Evolutionary conservation across 768 basidiomycete genomes (phyloP), one percentile per base, ranked within the genome.

Genomic region (Phylloporus arenicola): DNA sequence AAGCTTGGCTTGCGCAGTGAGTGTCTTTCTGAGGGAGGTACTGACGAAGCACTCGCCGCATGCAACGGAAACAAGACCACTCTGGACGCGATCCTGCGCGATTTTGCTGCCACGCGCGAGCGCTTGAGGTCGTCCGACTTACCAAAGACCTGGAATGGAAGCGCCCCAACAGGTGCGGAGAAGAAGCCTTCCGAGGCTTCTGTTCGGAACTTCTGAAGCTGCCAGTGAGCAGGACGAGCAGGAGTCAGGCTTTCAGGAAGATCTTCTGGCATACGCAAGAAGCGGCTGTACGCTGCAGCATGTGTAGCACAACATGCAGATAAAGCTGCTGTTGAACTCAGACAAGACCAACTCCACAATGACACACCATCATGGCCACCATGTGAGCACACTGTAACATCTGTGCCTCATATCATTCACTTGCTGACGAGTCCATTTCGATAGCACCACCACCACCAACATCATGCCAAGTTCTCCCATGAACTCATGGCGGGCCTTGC

Each of bases 1-100:
- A 80, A 80, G 52, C 71, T 81, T 24, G 78, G 79, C 10, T 60
- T 82, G 19, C 72, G 79, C 12, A 79, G 81, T 48, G 78, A n/a
- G 75, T 1, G 55, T 79, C 13, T 66, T 69, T 42, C 66, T 80
- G 13, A 77, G 72, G 4, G 69, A 74, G 14, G 69, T 63, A 0
- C 57, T 82, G 40, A 59, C 62, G 19, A 62, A 67, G 27, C 76
- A 76, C 57, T n/a, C n/a, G n/a, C 48, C 72, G 1, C 56, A 47
- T 6, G 58, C 56, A 5, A 6, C 53, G 7, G 50, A 58, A 31
- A 50, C 47, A 6, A 25, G 40, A 22, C 25, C 57, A 0, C 44
- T 54, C 7, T 25, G 1, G 74, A 77, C 51, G 52, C 40, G 45
- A 60, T 71, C 20, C 59, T 81, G 9, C 47, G 51, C 37, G 64